Evolutionary conservation across 208 protist genomes (phyloP).

Genomic region (Perkinsela sp.): DNA sequence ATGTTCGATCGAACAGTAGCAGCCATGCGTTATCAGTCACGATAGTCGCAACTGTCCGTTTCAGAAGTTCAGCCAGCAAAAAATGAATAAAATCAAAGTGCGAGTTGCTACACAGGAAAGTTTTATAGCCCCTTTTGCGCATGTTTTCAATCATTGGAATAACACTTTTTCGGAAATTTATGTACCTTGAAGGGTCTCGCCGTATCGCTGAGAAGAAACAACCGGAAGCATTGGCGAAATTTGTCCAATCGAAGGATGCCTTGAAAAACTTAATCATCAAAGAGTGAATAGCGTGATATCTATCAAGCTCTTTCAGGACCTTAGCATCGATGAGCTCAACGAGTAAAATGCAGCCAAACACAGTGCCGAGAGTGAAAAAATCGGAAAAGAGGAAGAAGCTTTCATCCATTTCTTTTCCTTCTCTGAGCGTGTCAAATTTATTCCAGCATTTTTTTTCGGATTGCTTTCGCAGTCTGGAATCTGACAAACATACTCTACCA

Average conservation of each 20-base stretch:
- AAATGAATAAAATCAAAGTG: background rate
- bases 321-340: background rate
- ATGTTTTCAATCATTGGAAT: background rate
- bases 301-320: background rate
- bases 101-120: background rate
- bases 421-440: background rate
- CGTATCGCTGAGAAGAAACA: background rate
- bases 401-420: background rate
- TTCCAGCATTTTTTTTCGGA: background rate
- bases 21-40: background rate
- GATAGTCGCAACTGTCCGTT: background rate
- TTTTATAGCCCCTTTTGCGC: background rate
- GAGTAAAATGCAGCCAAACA: background rate
- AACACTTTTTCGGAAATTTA: background rate
- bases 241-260: background rate
- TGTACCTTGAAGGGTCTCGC: background rate
- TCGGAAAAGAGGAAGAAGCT: background rate
- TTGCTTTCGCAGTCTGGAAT: background rate
- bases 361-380: background rate
- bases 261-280: background rate
- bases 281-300: background rate
- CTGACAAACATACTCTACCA: background rate
- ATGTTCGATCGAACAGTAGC: background rate
- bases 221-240: background rate
- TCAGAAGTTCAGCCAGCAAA: background rate